Conservation (phyloP, 306 rosid species). For the Lathyrus oleraceus region DNA sequence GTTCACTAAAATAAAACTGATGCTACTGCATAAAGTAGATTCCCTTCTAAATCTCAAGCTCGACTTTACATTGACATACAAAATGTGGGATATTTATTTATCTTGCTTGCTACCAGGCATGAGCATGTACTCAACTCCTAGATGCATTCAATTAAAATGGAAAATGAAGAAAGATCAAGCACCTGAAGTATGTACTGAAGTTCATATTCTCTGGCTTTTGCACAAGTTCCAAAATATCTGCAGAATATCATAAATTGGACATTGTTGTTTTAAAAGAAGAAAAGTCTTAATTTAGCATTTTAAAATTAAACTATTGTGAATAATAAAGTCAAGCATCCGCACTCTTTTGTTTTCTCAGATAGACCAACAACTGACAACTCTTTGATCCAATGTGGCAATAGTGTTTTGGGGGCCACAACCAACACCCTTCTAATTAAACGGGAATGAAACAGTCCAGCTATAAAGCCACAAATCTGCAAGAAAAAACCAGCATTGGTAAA, state of each 20-base stretch:
- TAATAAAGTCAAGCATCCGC: slow-evolving; percentile 42
- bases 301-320: slow-evolving; percentile 18
- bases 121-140: neutral
- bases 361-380: slow-evolving; percentile 88
- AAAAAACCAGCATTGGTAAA: slow-evolving; percentile 28
- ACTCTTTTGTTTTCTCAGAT: slow-evolving; percentile 77
- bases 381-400: slow-evolving; percentile 87
- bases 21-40: neutral
- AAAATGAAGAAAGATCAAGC: slow-evolving; percentile 19
- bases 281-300: neutral
- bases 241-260: slow-evolving; percentile 29
- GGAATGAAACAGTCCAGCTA: slow-evolving; percentile 82
- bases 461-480: slow-evolving; percentile 80
- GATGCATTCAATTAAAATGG: slow-evolving; percentile 18
- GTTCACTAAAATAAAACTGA: slow-evolving; percentile 20
- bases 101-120: neutral
- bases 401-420: slow-evolving; percentile 86
- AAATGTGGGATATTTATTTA: slow-evolving; percentile 8
- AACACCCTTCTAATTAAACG: slow-evolving; percentile 67
- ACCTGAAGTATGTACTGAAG: slow-evolving; percentile 90
- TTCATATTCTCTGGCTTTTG: slow-evolving; percentile 71
- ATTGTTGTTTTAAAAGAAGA: slow-evolving; percentile 6
- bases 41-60: slow-evolving; percentile 14
- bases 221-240: slow-evolving; percentile 72
- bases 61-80: neutral